Evolutionary conservation across 495 filamentous ascomycete genomes (phyloP), one percentile per base, ranked within the genome.

Genomic region (Xylaria flabelliformis): DNA sequence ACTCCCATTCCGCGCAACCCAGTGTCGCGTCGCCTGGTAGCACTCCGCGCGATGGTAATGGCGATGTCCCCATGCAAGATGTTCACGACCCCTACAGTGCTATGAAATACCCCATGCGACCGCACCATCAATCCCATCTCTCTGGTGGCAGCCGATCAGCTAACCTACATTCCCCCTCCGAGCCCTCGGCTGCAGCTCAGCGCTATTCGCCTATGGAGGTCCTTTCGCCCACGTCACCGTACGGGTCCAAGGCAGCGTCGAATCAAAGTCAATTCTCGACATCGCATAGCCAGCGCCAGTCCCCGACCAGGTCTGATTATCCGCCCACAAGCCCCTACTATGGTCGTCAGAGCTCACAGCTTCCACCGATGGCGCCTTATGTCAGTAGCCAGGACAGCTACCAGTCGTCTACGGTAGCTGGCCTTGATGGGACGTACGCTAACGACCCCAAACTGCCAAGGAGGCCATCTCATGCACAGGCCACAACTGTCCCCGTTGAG

Each of bases 131-230:
- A 74, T 84, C 87, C 70, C 86, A 88, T 67, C 83, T 87, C 55
- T 86, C 87, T 42, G 78, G 78, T 21, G 46, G 50, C 70, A 77
- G 82, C 51, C 84, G 86, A 71, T 34, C 82, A 15, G 70, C 83
- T 48, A 81, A 74, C 75, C 85, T 90, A 63, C 89, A 88, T 78
- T 85, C 94, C 24, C 82, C 88, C 26, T 89, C 90, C 69, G 93
- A 95, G 73, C 92, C 93, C 70, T 93, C 93, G 32, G 86, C 92
- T 46, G 92, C 94, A 56, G 93, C 94, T 61, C 92, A 95, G 77
- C 89, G 95, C 77, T 98, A 99, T 81, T 97, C 95, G 15, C 96
- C 95, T 64, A 97, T 97, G 94, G 95, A 97, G 76, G 89, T 90
- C 7, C 82, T 95, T 32, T 85, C 85, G 66, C 88, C 85, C 44